phyloP scores from a whole-genome alignment of 2,329 filamentous ascomycete genomes.

The Onygenales sp. region DNA sequence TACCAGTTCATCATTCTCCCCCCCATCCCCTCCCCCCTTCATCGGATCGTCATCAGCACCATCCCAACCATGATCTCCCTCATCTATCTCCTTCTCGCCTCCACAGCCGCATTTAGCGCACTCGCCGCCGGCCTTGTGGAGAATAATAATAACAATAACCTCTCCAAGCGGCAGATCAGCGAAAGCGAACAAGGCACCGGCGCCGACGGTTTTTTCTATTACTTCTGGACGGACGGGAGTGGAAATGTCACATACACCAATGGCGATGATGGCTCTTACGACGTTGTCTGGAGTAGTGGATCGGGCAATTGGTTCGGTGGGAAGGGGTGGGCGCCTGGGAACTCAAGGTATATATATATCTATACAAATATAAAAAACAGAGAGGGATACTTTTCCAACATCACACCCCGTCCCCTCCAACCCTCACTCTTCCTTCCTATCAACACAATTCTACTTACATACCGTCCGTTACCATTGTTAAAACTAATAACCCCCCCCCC shows the following conservation, averaged over 20 bases:
- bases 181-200: background rate
- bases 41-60: too few species aligned
- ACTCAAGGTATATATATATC: slow-evolving; percentile 29
- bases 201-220: slow-evolving; percentile 36
- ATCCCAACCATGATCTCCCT: background rate
- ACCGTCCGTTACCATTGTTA: too few species aligned
- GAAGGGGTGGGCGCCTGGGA: slow-evolving; percentile 50
- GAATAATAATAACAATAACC: background rate
- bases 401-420: too few species aligned
- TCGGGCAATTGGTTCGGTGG: slow-evolving; percentile 48
- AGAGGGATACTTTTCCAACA: too few species aligned
- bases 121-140: background rate
- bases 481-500: too few species aligned
- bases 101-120: background rate
- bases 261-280: slow-evolving; percentile 35
- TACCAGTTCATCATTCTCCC: too few species aligned
- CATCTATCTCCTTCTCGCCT: background rate
- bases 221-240: slow-evolving; percentile 41
- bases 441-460: too few species aligned
- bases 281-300: slow-evolving; percentile 32
- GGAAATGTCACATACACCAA: slow-evolving; percentile 40
- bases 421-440: too few species aligned
- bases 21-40: too few species aligned
- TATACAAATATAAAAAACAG: too few species aligned
- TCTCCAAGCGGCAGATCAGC: background rate